phyloP scores from a whole-genome alignment of 2,329 filamentous ascomycete species.

The Aspergillus glaucus region DNA sequence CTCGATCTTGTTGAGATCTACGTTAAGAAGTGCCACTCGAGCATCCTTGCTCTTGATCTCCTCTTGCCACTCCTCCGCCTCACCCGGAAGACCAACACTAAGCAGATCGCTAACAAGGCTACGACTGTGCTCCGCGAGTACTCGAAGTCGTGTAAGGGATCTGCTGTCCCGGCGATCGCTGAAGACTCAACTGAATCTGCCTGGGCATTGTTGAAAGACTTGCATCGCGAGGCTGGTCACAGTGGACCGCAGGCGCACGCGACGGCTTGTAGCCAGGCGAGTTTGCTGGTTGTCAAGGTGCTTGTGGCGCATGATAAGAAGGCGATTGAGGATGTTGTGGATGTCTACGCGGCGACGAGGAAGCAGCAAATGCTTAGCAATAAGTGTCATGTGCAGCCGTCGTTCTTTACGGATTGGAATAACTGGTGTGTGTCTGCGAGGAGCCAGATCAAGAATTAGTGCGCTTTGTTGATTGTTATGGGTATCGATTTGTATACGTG shows the following conservation, averaged over 20 bases:
- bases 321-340: slow-evolving; percentile 51
- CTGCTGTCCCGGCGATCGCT: slow-evolving; percentile 38
- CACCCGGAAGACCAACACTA: slow-evolving; percentile 68
- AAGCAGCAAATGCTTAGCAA: slow-evolving; percentile 53
- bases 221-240: slow-evolving; percentile 60
- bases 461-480: not conserved
- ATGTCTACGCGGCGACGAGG: slow-evolving; percentile 60
- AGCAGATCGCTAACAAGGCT: slow-evolving; percentile 68
- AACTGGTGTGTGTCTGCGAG: slow-evolving; percentile 59
- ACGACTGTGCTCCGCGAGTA: slow-evolving; percentile 66
- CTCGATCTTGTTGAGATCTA: slow-evolving; percentile 83
- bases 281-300: slow-evolving; percentile 39
- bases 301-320: slow-evolving; percentile 43
- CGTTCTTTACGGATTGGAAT: slow-evolving; percentile 66
- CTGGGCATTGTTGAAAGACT: slow-evolving; percentile 54
- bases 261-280: slow-evolving; percentile 62
- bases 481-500: not conserved
- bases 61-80: slow-evolving; percentile 71
- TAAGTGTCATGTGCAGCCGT: slow-evolving; percentile 54
- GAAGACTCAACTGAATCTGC: slow-evolving; percentile 20
- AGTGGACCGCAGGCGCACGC: slow-evolving; percentile 62
- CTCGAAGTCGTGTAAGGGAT: slow-evolving; percentile 56
- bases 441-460: slow-evolving; percentile 34
- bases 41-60: slow-evolving; percentile 60
- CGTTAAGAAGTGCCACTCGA: slow-evolving; percentile 68